Evolutionary conservation across 23 red algal species (phyloP).

Genomic region (Chondrus crispus): DNA sequence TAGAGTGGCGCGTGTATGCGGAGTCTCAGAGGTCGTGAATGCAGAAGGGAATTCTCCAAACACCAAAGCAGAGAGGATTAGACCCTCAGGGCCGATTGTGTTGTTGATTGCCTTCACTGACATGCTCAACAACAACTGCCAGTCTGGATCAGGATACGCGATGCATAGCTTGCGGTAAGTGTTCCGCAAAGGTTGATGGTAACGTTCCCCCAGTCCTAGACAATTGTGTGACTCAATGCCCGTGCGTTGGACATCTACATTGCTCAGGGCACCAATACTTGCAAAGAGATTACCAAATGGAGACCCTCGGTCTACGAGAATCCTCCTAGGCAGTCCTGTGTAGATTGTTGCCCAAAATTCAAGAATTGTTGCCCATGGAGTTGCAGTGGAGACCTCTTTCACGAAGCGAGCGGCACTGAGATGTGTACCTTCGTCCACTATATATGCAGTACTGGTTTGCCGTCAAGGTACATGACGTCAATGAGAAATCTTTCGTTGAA

Average conservation of each 20-base stretch:
- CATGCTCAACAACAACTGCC: neutral
- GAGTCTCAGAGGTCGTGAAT: neutral
- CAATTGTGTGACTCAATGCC: neutral
- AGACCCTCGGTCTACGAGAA: neutral
- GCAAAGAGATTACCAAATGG: neutral
- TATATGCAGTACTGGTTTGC: neutral
- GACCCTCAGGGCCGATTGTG: neutral
- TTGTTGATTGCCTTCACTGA: conserved; percentile 14
- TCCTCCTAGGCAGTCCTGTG: neutral
- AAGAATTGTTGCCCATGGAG: neutral
- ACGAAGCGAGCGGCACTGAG: neutral
- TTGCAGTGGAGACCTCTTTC: neutral
- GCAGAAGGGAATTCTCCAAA: neutral
- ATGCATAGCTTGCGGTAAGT: neutral
- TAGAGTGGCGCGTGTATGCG: neutral
- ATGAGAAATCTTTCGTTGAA: neutral
- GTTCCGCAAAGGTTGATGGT: neutral
- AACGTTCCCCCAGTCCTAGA: neutral
- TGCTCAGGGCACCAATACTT: neutral
- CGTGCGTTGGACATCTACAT: neutral
- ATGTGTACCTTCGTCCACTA: neutral
- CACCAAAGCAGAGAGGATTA: neutral
- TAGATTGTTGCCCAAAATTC: neutral
- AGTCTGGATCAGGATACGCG: neutral
- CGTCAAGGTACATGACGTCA: neutral